Percentiles rank a stretch among this genome's conserved stretches.
Conservation (phyloP, 176 grass and related monocot genomes). For the Oryza officinalis region DNA sequence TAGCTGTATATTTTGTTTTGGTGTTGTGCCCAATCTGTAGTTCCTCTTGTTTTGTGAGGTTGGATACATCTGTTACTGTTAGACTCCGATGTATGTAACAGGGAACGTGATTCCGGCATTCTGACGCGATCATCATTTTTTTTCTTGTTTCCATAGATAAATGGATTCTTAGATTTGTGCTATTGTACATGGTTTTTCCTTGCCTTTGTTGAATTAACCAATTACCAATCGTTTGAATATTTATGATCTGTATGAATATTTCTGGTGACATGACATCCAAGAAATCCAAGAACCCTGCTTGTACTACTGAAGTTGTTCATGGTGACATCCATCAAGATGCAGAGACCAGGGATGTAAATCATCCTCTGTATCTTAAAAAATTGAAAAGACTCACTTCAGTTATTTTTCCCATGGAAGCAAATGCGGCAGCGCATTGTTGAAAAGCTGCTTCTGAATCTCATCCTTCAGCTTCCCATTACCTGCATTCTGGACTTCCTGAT, state of each 20-base stretch:
- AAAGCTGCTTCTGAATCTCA: not conserved
- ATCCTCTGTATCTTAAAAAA: no score
- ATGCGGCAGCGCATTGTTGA: no score
- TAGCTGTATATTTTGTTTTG: conserved; percentile 38
- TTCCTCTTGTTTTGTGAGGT: conserved; percentile 6
- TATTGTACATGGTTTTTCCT: not conserved
- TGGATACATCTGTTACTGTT: not conserved
- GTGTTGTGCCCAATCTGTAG: not conserved
- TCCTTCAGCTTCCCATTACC: not conserved
- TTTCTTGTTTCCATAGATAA: conserved; percentile 10
- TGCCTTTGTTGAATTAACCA: not conserved
- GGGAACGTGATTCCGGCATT: not conserved
- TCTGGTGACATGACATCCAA: no score
- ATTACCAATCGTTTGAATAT: not conserved
- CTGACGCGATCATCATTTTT: not conserved
- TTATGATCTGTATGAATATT: not conserved
- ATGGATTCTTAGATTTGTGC: not conserved
- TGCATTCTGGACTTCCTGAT: not conserved
- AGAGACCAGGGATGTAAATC: no score
- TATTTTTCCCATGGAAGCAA: not conserved
- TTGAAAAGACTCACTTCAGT: no score
- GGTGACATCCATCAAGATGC: no score
- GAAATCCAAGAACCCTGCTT: not conserved
- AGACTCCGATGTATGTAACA: not conserved
- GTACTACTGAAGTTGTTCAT: not conserved